Evolutionary conservation across 257 asterid genomes (phyloP), one percentile per base, ranked within the genome.

Genomic region (Petrea volubilis): DNA sequence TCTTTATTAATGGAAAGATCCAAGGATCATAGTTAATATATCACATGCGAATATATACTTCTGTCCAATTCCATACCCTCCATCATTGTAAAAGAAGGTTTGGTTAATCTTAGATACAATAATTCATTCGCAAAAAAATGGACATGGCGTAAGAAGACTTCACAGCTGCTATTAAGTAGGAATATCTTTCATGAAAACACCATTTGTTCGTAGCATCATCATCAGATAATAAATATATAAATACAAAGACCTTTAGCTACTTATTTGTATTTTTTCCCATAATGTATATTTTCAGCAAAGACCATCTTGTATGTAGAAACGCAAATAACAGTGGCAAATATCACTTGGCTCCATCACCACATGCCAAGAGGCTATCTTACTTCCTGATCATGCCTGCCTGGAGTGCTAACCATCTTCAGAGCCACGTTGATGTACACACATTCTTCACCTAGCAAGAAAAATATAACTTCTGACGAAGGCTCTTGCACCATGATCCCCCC

Each of bases 371-470:
- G 10, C 7, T 47, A 5, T n/a, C 11, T 47, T 10, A 47, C 10
- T 12, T 18, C 20, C 55, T 17, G 6, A 47, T 8, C 12, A 40
- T 47, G 15, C 52, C 38, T 33, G 3, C 7, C 38, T 33, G 43
- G 11, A 38, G 9, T 38, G 43, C 10, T 38, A 38, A 38, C 9
- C 43, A 38, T 38, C 43, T 12, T 31, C 38, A 5, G 43, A 38
- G 43, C 9, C 43, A 7, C 43, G 43, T 12, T 38, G 11, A 38
- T 38, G 7, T 31, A 14, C 14, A 44, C 41, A 24, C 64, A 34
- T 65, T 65, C 57, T 61, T 73, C 62, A 46, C 38, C 73, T 64
- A 73, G 29, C 55, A 41, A 20, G 36, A 20, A 6, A 29, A 20
- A 50, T 20, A 49, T 50, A 71, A 21, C 15, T 43, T 29, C 28